These are phyloP conservation scores for Exophiala oligosperma DNA, from an alignment of 2,329 filamentous ascomycete genomes.

Conservation along the genomic window DNA sequence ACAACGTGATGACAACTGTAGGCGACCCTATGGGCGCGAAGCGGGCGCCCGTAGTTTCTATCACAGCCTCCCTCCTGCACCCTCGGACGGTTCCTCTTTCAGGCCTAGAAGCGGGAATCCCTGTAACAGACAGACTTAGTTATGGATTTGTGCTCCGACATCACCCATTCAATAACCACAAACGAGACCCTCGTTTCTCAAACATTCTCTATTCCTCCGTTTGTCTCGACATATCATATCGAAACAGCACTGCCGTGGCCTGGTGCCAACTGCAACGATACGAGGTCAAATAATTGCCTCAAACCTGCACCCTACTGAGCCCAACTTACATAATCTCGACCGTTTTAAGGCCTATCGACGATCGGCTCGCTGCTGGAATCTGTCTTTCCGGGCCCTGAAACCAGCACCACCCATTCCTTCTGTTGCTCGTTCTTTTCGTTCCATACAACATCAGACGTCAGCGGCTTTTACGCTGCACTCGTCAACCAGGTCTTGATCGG, in stretches of 20 bases:
- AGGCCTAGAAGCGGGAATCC: neutral
- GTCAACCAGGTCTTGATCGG: neutral
- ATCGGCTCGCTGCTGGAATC: neutral
- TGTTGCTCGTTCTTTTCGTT: neutral
- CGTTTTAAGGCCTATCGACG: neutral
- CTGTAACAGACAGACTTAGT: neutral
- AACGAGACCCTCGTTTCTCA: neutral
- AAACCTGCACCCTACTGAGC: neutral
- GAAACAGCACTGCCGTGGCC: constrained; percentile 1
- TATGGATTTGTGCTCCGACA: neutral
- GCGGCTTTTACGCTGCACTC: constrained; percentile 6
- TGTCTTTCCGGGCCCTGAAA: neutral
- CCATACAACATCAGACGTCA: constrained; percentile 9
- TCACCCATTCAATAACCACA: neutral
- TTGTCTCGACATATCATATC: constrained; percentile 1
- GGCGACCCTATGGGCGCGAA: neutral
- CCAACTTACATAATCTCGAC: constrained; percentile 10
- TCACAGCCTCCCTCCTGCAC: neutral
- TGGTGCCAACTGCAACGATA: constrained; percentile 3
- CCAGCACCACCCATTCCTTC: neutral
- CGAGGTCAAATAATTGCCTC: constrained; percentile 7
- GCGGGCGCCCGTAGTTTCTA: neutral
- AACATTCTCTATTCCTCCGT: neutral
- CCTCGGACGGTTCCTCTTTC: neutral
- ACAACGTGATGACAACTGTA: neutral